Evolutionary conservation across 2,329 filamentous ascomycete genomes (phyloP).

Genomic region (Neopestalotiopsis sp.): DNA sequence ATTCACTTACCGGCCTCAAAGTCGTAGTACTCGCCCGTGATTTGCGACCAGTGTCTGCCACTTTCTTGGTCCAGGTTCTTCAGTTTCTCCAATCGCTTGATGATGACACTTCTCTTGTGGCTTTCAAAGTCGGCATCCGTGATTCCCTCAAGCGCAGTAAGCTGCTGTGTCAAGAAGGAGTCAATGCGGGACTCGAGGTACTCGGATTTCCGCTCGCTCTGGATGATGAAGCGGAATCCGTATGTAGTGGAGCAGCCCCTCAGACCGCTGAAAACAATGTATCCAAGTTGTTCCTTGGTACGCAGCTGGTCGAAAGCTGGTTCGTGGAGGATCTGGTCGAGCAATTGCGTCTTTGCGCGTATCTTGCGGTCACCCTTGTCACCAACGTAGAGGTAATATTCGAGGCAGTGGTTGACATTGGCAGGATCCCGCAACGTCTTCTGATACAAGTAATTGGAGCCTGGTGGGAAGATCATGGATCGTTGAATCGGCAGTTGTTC

Average conservation of each 20-base stretch:
- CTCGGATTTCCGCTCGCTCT: slow-evolving; percentile 84
- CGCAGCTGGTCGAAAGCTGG: slow-evolving; percentile 92
- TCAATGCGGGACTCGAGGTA: slow-evolving; percentile 91
- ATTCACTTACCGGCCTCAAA: slow-evolving; percentile 78
- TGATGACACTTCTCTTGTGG: slow-evolving; percentile 88
- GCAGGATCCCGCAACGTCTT: slow-evolving; percentile 82
- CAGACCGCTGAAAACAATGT: slow-evolving; percentile 88
- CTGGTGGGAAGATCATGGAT: slow-evolving; percentile 77
- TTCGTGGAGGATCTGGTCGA: slow-evolving; percentile 91
- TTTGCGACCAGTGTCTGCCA: slow-evolving; percentile 81
- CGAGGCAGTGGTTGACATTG: slow-evolving; percentile 88
- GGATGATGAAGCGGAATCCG: slow-evolving; percentile 88
- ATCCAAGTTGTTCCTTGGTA: slow-evolving; percentile 96
- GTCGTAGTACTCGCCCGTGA: slow-evolving; percentile 85
- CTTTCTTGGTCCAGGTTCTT: slow-evolving; percentile 92
- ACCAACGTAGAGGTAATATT: slow-evolving; percentile 76
- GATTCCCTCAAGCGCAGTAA: slow-evolving; percentile 51
- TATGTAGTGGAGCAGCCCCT: slow-evolving; percentile 76
- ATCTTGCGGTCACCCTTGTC: slow-evolving; percentile 70
- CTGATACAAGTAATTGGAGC: slow-evolving; percentile 83
- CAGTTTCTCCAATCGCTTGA: slow-evolving; percentile 85
- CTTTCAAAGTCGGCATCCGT: slow-evolving; percentile 82
- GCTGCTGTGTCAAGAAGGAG: slow-evolving; percentile 64
- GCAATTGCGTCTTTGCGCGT: slow-evolving; percentile 78
- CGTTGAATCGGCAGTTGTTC: slow-evolving; percentile 82